phyloP scores from a whole-genome alignment of 345 rosid species.

The Lepidium didymum region DNA sequence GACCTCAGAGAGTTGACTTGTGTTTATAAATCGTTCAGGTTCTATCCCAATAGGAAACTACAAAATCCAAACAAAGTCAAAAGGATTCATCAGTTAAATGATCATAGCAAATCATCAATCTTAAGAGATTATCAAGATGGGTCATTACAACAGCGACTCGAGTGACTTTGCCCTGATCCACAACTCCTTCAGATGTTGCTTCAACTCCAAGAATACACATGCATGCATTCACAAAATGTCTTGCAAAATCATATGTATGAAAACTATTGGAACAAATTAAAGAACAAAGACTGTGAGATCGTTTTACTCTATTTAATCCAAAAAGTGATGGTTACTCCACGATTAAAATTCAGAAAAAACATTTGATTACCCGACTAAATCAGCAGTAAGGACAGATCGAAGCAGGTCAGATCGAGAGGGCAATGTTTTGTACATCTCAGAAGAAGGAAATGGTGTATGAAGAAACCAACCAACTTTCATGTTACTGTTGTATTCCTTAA shows the following conservation, averaged over 20 bases:
- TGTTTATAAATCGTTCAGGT: conserved; percentile 68
- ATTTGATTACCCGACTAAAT: conserved; percentile 88
- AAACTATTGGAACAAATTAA: conserved; percentile 37
- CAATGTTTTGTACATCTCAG: conserved; percentile 91
- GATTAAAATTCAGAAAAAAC: background rate
- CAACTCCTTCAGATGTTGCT: conserved; percentile 97
- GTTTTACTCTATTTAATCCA: background rate
- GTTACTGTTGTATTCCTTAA: conserved; percentile 58
- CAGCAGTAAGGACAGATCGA: conserved; percentile 91
- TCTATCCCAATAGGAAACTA: conserved; percentile 99
- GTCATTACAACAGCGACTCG: conserved; percentile 85
- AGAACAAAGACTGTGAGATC: background rate
- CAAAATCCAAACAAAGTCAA: background rate
- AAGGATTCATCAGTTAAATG: background rate
- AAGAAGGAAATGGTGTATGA: conserved; percentile 96
- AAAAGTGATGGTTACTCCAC: background rate
- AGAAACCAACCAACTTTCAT: conserved; percentile 99
- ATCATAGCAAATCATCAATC: background rate
- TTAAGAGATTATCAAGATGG: conserved; percentile 14
- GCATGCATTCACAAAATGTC: conserved; percentile 96
- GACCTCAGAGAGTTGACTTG: conserved; percentile 53
- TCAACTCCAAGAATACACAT: conserved; percentile 92
- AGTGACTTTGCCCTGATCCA: conserved; percentile 82
- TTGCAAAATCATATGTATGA: conserved; percentile 96
- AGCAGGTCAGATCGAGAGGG: conserved; percentile 91